These are phyloP conservation scores for Trypanosoma boissoni DNA, from an alignment of 208 protist genomes.

Conservation along the genomic window DNA sequence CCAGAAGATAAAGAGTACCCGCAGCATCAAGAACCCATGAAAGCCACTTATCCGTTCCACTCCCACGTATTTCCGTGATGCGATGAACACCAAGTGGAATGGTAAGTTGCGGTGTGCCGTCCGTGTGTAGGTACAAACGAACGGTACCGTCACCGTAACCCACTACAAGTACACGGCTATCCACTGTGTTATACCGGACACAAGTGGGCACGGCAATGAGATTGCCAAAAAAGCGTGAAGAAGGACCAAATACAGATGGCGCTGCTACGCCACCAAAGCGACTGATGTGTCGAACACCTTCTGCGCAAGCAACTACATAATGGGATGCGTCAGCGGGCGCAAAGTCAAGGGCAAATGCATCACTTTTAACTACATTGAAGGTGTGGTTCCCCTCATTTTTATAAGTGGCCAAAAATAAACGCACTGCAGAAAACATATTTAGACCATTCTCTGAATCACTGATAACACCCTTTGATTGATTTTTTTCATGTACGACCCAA, in stretches of 20 bases:
- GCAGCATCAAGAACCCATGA: slow-evolving; percentile 65
- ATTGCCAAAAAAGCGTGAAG: slow-evolving; percentile 31
- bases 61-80: slow-evolving; percentile 54
- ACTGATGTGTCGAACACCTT: slow-evolving; percentile 57
- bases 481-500: slow-evolving; percentile 67
- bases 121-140: slow-evolving; percentile 54
- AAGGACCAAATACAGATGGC: slow-evolving; percentile 59
- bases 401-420: slow-evolving; percentile 37
- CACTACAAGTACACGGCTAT: slow-evolving; percentile 63
- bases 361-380: slow-evolving; percentile 11
- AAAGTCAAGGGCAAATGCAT: slow-evolving; percentile 53
- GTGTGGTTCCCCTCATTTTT: slow-evolving; percentile 24
- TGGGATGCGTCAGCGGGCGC: slow-evolving; percentile 56
- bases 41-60: slow-evolving; percentile 51
- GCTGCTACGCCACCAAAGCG: slow-evolving; percentile 67
- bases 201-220: slow-evolving; percentile 46
- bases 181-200: slow-evolving; percentile 54
- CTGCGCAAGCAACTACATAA: slow-evolving; percentile 54
- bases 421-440: slow-evolving; percentile 51
- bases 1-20: slow-evolving; percentile 64
- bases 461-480: slow-evolving; percentile 27
- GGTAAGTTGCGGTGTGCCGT: slow-evolving; percentile 57
- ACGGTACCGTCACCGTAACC: slow-evolving; percentile 83
- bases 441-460: slow-evolving; percentile 65
- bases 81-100: slow-evolving; percentile 40